Evolutionary conservation across 2,329 filamentous ascomycete species (phyloP), one percentile per base, ranked within the genome.

Genomic region (Arthroderma sp.): DNA sequence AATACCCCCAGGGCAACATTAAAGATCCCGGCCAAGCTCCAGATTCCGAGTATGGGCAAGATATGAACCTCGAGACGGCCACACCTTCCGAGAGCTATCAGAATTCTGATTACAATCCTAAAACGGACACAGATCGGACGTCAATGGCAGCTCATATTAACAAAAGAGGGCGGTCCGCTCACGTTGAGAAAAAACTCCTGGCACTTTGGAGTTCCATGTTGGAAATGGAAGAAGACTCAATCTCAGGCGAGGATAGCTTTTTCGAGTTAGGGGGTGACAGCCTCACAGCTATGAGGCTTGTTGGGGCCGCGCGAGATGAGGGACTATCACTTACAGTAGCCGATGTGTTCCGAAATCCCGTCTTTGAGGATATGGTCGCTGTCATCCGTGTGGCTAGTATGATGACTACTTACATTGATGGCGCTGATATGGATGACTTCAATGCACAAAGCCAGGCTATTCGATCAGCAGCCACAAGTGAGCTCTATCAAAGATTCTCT

Each of bases 291-390:
- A 73, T 74, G 71, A 72, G 68, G 44, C 67, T 74, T 61, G 71
- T 71, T 19, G 69, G 70, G 52, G 70, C 68, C 31, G 71, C 71
- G 31, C 68, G 71, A 5, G 70, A 73, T 33, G 68, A 71, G 21
- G 71, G 71, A 13, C 56, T 74, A 54, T 65, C 66, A 25, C 63
- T 76, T 54, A 73, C 72, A 5, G 72, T 76, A 17, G 71, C 71
- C 4, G 72, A 75, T 61, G 70, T 75, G 39, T 76, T 76, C 66
- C 66, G 68, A 43, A 70, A 74, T 56, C 71, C 70, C 23, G 64
- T 71, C 0, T 73, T 74, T 44, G 68, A 70, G 54, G 70, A 73
- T 47, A 72, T 73, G 71, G 60, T 71, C 33, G 61, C 64, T 2
- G 64, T 66, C 28, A 61, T 61, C 17, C 56, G 57, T 25, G 56